Evolutionary conservation across 441 rosid genomes (phyloP).

Genomic region (Theobroma grandiflorum): DNA sequence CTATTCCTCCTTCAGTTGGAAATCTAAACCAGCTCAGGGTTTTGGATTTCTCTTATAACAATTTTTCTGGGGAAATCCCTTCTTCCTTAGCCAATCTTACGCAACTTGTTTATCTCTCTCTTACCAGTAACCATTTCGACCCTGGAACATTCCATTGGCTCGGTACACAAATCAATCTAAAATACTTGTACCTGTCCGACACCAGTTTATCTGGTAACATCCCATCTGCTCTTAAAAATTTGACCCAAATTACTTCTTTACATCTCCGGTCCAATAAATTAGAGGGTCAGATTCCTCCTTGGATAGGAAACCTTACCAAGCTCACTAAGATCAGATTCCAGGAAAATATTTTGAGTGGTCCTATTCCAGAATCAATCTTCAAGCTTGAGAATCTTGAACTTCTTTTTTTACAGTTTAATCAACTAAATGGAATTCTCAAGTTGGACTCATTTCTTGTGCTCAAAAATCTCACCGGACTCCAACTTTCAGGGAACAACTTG

Average conservation of each 20-base stretch:
- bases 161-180: background rate
- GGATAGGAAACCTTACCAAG: background rate
- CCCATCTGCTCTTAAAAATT: background rate
- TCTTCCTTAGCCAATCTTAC: background rate
- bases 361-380: background rate
- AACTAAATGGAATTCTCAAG: background rate
- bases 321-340: too few species aligned
- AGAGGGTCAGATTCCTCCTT: background rate
- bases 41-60: background rate
- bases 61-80: background rate
- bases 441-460: constrained; percentile 10
- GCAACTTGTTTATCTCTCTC: background rate
- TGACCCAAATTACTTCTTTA: constrained; percentile 17
- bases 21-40: too few species aligned
- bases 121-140: background rate
- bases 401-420: rapidly evolving
- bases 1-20: too few species aligned
- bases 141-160: background rate
- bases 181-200: background rate
- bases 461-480: background rate
- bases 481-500: background rate
- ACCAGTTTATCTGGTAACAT: background rate
- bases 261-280: background rate
- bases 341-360: too few species aligned
- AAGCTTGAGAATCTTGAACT: background rate